These are phyloP conservation scores for Dictyostelium capitatum DNA, from an alignment of 78 protist species.

Conservation along the genomic window DNA sequence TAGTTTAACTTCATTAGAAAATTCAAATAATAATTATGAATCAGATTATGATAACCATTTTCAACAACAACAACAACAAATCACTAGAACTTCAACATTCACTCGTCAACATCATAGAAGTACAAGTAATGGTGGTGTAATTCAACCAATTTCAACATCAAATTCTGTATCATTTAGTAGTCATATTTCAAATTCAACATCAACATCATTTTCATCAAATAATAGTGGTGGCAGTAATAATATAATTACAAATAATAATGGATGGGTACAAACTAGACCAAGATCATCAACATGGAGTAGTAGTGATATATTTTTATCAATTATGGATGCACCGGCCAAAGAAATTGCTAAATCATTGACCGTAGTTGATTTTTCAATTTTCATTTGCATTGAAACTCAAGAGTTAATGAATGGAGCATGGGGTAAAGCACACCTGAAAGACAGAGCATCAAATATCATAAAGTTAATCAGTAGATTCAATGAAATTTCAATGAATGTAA, in stretches of 20 bases:
- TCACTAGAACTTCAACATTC: neutral
- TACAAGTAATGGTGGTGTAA: neutral
- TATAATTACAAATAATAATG: too few relatives aligned
- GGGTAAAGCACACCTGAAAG: conserved; percentile 58
- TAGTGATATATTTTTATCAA: conserved; percentile 48
- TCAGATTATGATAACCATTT: neutral
- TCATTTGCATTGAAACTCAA: conserved; percentile 62
- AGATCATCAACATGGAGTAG: conserved; percentile 61
- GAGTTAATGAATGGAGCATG: conserved; percentile 82
- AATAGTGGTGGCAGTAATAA: neutral
- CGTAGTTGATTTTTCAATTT: conserved; percentile 53
- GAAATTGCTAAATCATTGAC: conserved; percentile 71
- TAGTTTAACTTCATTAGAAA: conserved; percentile 6
- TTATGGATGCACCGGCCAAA: conserved; percentile 78
- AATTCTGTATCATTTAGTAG: neutral
- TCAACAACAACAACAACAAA: neutral
- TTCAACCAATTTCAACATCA: neutral
- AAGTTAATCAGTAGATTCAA: conserved; percentile 58
- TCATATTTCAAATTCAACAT: neutral
- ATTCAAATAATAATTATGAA: neutral
- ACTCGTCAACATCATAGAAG: neutral
- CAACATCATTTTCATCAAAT: neutral
- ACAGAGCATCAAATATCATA: conserved; percentile 48
- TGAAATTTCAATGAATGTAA: conserved; percentile 74
- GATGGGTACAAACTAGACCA: conserved; percentile 47